phyloP scores from a whole-genome alignment of 2,329 filamentous ascomycete genomes.

The Venturia effusa region DNA sequence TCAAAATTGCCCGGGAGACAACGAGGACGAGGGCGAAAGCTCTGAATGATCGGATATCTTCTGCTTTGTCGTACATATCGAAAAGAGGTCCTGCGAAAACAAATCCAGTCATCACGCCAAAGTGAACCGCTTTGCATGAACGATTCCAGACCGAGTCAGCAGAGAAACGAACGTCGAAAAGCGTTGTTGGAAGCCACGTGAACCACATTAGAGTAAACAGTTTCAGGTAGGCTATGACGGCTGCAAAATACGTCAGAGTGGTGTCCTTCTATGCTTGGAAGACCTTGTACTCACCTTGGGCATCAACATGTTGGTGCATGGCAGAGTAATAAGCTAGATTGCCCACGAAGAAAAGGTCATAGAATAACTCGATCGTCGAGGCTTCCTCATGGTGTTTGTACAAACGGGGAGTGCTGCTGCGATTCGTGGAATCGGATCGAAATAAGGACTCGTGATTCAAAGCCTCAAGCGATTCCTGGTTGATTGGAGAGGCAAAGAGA shows the following conservation, averaged over 20 bases:
- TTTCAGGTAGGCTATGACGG: constrained; percentile 30
- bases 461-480: not conserved
- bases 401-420: not conserved
- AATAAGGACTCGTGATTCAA: not conserved
- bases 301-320: constrained; percentile 40
- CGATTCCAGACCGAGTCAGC: constrained; percentile 51
- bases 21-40: constrained; percentile 7
- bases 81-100: constrained; percentile 52
- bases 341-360: constrained; percentile 47
- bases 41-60: constrained; percentile 4
- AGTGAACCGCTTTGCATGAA: constrained; percentile 43
- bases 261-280: not conserved
- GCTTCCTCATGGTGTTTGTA: constrained; percentile 24
- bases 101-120: constrained; percentile 49
- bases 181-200: constrained; percentile 48
- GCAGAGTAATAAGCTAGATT: constrained; percentile 50
- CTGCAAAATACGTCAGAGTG: not conserved
- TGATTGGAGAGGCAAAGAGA: not conserved
- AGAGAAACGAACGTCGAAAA: constrained; percentile 53
- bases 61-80: constrained; percentile 30
- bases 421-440: not conserved
- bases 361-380: constrained; percentile 41
- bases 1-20: not conserved
- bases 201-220: constrained; percentile 50
- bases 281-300: not conserved